Base-by-base conservation (phyloP, 2,329 filamentous ascomycete species). In the Ophiosphaerella narmari region DNA sequence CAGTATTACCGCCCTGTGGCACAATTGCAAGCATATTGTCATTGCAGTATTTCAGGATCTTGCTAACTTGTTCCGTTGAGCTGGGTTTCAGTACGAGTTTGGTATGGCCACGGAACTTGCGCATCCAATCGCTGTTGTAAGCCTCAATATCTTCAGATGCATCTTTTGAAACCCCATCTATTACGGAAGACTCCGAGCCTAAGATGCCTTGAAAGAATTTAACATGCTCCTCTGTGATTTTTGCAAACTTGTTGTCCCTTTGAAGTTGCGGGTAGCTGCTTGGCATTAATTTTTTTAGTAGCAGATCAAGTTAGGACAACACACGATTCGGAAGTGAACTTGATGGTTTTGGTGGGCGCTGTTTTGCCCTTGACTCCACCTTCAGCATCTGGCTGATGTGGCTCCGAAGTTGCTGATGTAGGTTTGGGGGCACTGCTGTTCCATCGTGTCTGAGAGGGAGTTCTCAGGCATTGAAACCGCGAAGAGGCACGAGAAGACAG, bases 41-140 rank as follows among this genome's bases (percentile, higher is more conserved):
- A 74, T 97, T 97, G 82, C 94, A 99, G 81, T 97, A 97, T 73
- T 88, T 87, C 63, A 99, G 76, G 52, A 97, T 87, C 76, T 88
- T 83, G 83, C 91, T 96, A 64, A 97, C 90, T 75, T 99, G 88
- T 65, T 93, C 86, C 0, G 90, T 93, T 13, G 85, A 88, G 43
- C 82, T 84, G 9, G 94, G 94, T 76, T 91, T 95, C 55, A 99
- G 78, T 4, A 97, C 91, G 23, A 99, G 79, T 67, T 87, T 86
- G 54, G 90, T 86, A 75, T 97, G 91, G 26, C 94, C 95, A 54
- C 90, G 87, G 78, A 96, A 99, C 77, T 99, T 99, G 75, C 90
- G 87, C 92, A 99, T 97, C 94, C 95, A 99, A 77, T 99, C 94
- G 70, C 87, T 86, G 75, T 99, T 99, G 82, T 91, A 99, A 7